These are phyloP conservation scores for Acanthochlamys bracteata DNA, from an alignment of 106 monocot genomes.

Conservation along the genomic window DNA sequence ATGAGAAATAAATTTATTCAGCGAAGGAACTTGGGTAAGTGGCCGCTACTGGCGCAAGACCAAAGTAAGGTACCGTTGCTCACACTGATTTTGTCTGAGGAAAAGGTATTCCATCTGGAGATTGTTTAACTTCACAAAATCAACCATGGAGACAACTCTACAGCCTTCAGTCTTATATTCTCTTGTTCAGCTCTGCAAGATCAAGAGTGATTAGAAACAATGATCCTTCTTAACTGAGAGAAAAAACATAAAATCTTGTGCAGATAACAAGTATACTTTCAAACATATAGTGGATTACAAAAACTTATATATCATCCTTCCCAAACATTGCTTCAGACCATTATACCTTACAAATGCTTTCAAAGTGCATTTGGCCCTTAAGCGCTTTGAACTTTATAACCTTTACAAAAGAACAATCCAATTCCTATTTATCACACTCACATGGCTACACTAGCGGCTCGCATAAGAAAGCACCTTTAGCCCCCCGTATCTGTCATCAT, in stretches of 20 bases:
- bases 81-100: conserved; percentile 79
- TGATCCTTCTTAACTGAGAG: background rate
- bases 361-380: too few relatives aligned
- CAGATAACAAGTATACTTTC: background rate
- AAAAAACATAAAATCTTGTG: background rate
- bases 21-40: too few relatives aligned
- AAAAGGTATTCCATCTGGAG: conserved; percentile 61
- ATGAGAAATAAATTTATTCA: too few relatives aligned
- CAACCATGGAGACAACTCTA: conserved; percentile 63
- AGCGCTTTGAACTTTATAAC: too few relatives aligned
- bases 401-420: too few relatives aligned
- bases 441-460: too few relatives aligned
- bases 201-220: conserved; percentile 4
- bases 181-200: conserved; percentile 84
- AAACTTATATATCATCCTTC: too few relatives aligned
- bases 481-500: too few relatives aligned
- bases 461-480: too few relatives aligned
- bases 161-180: conserved; percentile 42
- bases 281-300: background rate
- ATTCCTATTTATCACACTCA: too few relatives aligned
- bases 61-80: conserved; percentile 10
- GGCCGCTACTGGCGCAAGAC: background rate
- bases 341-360: too few relatives aligned
- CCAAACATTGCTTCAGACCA: too few relatives aligned
- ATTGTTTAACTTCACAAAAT: conserved; percentile 56